phyloP scores from a whole-genome alignment of 345 rosid genomes.

The Gynandropsis gynandra region DNA sequence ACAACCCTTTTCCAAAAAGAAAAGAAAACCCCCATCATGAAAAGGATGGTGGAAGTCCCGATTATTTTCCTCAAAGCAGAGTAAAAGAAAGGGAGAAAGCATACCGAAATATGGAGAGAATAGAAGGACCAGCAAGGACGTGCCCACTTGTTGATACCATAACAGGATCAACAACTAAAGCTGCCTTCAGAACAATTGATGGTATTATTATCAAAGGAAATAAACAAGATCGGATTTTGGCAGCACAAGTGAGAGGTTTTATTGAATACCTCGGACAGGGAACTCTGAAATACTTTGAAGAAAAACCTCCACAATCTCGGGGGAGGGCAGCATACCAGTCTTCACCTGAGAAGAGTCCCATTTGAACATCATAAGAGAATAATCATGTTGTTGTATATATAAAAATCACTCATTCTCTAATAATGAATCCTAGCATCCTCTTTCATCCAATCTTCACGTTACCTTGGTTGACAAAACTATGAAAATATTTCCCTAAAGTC shows the following conservation, averaged over 20 bases:
- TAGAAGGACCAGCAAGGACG: conserved; percentile 69
- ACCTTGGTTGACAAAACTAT: no score
- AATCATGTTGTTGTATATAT: neutral
- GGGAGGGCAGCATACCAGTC: conserved; percentile 92
- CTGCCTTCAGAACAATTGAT: conserved; percentile 43
- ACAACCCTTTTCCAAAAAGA: no score
- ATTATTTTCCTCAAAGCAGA: neutral
- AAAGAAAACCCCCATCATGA: neutral
- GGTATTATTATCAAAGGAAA: conserved; percentile 7
- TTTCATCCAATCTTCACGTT: no score
- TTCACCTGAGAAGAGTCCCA: conserved; percentile 51
- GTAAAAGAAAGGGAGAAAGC: conserved; percentile 15
- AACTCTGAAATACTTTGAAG: conserved; percentile 44
- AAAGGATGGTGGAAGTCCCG: neutral
- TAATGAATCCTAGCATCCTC: no score
- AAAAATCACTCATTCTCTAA: no score
- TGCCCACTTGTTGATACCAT: conserved; percentile 98
- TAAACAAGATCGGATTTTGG: neutral
- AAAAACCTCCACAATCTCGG: conserved; percentile 55
- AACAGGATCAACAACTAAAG: conserved; percentile 96
- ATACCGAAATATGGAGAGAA: conserved; percentile 57
- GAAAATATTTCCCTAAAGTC: no score
- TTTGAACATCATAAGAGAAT: conserved; percentile 11
- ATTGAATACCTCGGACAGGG: conserved; percentile 54
- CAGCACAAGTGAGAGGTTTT: conserved; percentile 5